These are phyloP conservation scores for Pseudopyricularia javanii DNA, from an alignment of 2,329 filamentous ascomycete species.

Conservation along the genomic window DNA sequence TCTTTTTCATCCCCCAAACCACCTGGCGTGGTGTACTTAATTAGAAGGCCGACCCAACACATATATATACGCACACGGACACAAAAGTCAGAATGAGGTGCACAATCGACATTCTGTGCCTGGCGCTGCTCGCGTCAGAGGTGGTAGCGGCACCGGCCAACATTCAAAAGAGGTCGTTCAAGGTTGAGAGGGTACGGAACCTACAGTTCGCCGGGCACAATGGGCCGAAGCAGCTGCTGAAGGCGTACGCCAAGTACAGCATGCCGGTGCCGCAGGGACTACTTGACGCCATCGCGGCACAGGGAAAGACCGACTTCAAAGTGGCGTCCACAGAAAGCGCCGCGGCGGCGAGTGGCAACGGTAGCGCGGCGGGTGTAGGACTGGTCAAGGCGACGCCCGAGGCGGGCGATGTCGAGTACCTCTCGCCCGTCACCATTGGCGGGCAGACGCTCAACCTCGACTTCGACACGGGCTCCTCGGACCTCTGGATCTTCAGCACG, in stretches of 20 bases:
- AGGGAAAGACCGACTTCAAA: conserved; percentile 9
- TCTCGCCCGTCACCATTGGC: conserved; percentile 57
- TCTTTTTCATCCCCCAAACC: conserved; percentile 3
- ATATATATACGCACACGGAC: too few species aligned
- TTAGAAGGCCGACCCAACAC: neutral
- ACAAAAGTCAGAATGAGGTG: conserved; percentile 1
- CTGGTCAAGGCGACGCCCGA: conserved; percentile 53
- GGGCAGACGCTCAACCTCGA: conserved; percentile 57
- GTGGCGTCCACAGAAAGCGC: conserved; percentile 5
- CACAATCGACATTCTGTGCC: conserved; percentile 16
- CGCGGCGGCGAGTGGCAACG: neutral
- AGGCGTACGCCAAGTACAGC: conserved; percentile 57
- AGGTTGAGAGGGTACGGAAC: conserved; percentile 44
- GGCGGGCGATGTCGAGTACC: conserved; percentile 55
- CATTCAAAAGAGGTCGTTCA: conserved; percentile 46
- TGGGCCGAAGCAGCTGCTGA: conserved; percentile 49
- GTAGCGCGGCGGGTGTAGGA: conserved; percentile 27
- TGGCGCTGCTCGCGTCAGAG: conserved; percentile 33
- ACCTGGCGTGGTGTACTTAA: conserved; percentile 13
- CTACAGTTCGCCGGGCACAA: conserved; percentile 39
- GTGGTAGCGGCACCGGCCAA: conserved; percentile 29
- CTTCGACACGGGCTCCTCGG: conserved; percentile 66
- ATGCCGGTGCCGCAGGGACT: conserved; percentile 34
- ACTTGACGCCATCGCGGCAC: conserved; percentile 20
- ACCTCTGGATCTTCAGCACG: conserved; percentile 64